A percentile compares a stretch with the other conserved stretches of the same genome.
These are phyloP conservation scores for Discostella stelligeroides DNA, from an alignment of 108 stramenopile species.

Conservation along the genomic window DNA sequence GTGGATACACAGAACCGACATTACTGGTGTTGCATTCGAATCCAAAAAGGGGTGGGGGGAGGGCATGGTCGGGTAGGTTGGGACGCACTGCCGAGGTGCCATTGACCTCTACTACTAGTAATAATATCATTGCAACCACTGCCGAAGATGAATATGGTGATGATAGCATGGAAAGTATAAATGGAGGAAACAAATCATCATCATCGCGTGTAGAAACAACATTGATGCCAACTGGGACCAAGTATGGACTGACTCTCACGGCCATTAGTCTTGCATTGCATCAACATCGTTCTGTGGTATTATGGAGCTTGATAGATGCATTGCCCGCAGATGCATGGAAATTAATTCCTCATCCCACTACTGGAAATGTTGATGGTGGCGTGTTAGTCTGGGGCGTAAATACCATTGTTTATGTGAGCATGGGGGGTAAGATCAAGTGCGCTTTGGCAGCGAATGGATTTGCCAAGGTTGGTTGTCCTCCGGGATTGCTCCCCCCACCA, in stretches of 20 bases:
- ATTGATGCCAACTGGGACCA: slow-evolving; percentile 46
- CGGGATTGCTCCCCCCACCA: slow-evolving; percentile 48
- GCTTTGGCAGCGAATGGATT: slow-evolving; percentile 83
- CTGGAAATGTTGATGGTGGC: slow-evolving; percentile 15
- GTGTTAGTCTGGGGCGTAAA: slow-evolving; percentile 74
- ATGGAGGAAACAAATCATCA: not conserved
- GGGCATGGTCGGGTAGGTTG: slow-evolving; percentile 69
- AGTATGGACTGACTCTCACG: slow-evolving; percentile 66
- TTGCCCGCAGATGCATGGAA: slow-evolving; percentile 77
- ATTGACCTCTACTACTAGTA: not conserved
- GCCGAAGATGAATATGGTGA: not conserved
- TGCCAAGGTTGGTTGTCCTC: slow-evolving; percentile 62
- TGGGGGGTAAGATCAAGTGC: slow-evolving; percentile 68
- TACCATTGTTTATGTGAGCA: slow-evolving; percentile 60
- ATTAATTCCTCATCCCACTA: slow-evolving; percentile 41
- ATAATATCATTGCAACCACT: slow-evolving; percentile 29
- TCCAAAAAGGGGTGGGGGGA: slow-evolving; percentile 53
- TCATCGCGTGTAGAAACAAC: not conserved
- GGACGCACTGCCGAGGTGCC: slow-evolving; percentile 57
- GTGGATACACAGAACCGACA: slow-evolving; percentile 80
- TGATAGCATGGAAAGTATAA: slow-evolving; percentile 9
- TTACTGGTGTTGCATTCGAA: slow-evolving; percentile 77
- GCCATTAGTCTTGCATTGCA: slow-evolving; percentile 72
- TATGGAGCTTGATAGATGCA: slow-evolving; percentile 75
- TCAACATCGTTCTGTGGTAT: slow-evolving; percentile 74